Evolutionary conservation across 75 land plant species (phyloP).

Genomic region (Cryptomeria japonica): DNA sequence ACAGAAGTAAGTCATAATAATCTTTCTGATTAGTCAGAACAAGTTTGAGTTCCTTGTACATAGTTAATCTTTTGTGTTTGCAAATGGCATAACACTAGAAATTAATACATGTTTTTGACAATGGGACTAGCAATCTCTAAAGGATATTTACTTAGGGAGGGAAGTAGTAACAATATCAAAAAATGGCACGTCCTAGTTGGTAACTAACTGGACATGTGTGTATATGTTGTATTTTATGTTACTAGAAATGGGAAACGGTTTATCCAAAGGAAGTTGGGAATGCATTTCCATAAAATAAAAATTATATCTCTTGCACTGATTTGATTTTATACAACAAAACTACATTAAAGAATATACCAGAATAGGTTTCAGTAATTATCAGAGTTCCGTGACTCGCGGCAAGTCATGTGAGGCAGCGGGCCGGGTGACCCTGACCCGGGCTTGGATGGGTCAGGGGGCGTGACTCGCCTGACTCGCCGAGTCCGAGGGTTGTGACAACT

Average conservation of each 20-base stretch:
- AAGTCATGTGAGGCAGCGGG: too few species aligned
- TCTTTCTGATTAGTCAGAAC: not conserved
- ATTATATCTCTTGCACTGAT: not conserved
- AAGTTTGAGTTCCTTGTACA: not conserved
- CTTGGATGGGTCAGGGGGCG: too few species aligned
- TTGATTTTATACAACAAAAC: too few species aligned
- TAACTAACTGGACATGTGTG: not conserved
- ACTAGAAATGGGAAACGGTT: not conserved
- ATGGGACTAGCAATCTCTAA: not conserved
- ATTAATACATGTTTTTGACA: not conserved
- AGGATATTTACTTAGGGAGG: not conserved
- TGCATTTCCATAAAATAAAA: not conserved
- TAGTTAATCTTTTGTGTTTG: not conserved
- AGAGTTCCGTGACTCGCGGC: too few species aligned
- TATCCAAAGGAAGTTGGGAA: not conserved
- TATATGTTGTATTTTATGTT: not conserved
- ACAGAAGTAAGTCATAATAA: conserved; percentile 63
- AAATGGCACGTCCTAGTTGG: not conserved
- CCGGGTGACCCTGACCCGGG: too few species aligned
- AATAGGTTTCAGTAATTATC: too few species aligned
- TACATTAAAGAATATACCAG: too few species aligned
- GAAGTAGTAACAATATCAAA: not conserved
- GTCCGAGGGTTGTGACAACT: too few species aligned
- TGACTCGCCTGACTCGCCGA: too few species aligned
- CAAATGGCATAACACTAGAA: not conserved